phyloP scores from a whole-genome alignment of 2,329 filamentous ascomycete species.

The Botrytis tulipae region DNA sequence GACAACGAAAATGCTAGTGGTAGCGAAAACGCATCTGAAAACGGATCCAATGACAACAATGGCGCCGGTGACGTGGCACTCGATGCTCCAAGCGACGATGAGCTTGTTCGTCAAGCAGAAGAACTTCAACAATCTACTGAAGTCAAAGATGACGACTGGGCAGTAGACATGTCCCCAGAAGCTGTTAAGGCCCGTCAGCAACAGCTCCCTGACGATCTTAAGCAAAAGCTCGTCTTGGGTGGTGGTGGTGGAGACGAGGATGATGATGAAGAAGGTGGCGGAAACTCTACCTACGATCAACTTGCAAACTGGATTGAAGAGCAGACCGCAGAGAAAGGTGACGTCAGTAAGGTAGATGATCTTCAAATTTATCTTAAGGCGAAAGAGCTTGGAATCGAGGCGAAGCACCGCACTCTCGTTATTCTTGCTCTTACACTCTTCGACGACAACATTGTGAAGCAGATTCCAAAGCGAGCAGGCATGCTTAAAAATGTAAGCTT shows the following conservation, averaged over 20 bases:
- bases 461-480: conserved; percentile 78
- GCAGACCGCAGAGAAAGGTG: conserved; percentile 68
- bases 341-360: conserved; percentile 77
- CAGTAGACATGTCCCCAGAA: conserved; percentile 92
- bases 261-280: conserved; percentile 73
- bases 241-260: conserved; percentile 77
- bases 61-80: conserved; percentile 50
- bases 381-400: conserved; percentile 90
- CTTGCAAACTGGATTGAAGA: conserved; percentile 89
- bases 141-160: conserved; percentile 87
- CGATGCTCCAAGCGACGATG: conserved; percentile 83
- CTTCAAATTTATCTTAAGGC: conserved; percentile 95
- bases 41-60: conserved; percentile 46
- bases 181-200: conserved; percentile 93
- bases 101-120: conserved; percentile 75
- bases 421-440: conserved; percentile 94
- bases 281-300: conserved; percentile 78
- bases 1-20: conserved; percentile 57
- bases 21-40: conserved; percentile 64
- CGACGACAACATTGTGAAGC: conserved; percentile 81
- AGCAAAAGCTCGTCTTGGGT: conserved; percentile 80
- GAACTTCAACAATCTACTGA: conserved; percentile 68
- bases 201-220: conserved; percentile 90
- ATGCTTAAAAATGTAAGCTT: conserved; percentile 85
- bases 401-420: conserved; percentile 88